Percentiles rank a stretch among this genome's conserved stretches.
Evolutionary conservation across 352 stramenopile species (phyloP).

Genomic region (Phytophthora kernoviae): DNA sequence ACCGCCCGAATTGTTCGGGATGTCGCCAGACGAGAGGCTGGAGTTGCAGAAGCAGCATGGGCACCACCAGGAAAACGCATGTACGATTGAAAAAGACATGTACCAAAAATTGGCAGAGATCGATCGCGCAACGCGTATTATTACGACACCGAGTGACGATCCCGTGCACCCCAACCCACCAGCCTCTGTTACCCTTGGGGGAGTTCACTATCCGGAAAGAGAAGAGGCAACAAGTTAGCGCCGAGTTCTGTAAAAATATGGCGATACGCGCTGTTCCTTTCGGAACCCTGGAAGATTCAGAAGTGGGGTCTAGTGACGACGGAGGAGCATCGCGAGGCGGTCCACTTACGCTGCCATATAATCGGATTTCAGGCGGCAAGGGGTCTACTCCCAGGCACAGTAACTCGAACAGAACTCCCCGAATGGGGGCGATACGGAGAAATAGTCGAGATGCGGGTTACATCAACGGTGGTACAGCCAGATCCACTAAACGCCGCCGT

Average conservation of each 20-base stretch:
- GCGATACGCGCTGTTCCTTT: not conserved
- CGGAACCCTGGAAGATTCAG: not conserved
- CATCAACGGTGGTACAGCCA: not conserved
- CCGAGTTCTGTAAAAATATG: not conserved
- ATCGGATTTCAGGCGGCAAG: not conserved
- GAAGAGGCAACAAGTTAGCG: too few species aligned
- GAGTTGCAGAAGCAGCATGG: slow-evolving; percentile 38
- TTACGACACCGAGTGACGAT: slow-evolving; percentile 22
- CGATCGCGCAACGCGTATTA: slow-evolving; percentile 24
- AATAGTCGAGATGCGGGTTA: slow-evolving; percentile 14
- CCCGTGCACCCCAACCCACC: slow-evolving; percentile 20
- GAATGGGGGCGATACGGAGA: slow-evolving; percentile 12
- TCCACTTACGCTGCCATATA: not conserved
- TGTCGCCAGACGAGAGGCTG: slow-evolving; percentile 38
- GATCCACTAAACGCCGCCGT: slow-evolving; percentile 22
- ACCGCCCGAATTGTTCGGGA: slow-evolving; percentile 45
- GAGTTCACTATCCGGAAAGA: too few species aligned
- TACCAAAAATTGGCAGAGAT: slow-evolving; percentile 38
- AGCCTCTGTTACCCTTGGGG: not conserved
- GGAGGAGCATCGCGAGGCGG: not conserved
- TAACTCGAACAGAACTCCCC: not conserved
- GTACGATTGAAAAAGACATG: slow-evolving; percentile 38
- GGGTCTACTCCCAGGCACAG: not conserved
- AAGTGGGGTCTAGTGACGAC: slow-evolving; percentile 1
- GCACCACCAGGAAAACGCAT: slow-evolving; percentile 37